phyloP scores from a whole-genome alignment of 208 protist genomes.

The Crithidia acanthocephali region DNA sequence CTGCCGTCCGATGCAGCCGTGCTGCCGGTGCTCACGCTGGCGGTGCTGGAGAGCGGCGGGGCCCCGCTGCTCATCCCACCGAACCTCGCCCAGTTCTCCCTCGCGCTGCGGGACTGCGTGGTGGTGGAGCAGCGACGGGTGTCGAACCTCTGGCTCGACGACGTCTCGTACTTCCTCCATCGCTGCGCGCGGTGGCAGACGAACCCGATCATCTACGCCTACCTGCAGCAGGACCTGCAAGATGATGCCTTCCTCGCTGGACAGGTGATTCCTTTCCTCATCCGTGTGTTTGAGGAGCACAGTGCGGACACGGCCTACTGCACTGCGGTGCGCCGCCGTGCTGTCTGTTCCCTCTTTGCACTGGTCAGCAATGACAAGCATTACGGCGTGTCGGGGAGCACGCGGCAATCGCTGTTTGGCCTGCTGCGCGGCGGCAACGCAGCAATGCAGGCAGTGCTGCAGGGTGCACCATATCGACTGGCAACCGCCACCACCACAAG shows the following conservation, averaged over 20 bases:
- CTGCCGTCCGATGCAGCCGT: conserved; percentile 69
- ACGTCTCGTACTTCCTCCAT: conserved; percentile 89
- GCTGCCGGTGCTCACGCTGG: conserved; percentile 80
- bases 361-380: conserved; percentile 71
- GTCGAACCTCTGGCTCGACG: conserved; percentile 84
- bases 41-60: conserved; percentile 76
- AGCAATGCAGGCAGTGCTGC: conserved; percentile 46
- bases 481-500: background rate
- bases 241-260: conserved; percentile 70
- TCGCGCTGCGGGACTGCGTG: conserved; percentile 81
- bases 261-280: conserved; percentile 74
- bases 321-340: conserved; percentile 50
- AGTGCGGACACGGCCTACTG: conserved; percentile 44
- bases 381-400: conserved; percentile 57
- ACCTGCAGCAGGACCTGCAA: conserved; percentile 81
- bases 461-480: conserved; percentile 22
- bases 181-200: conserved; percentile 70
- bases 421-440: conserved; percentile 46
- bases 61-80: conserved; percentile 81
- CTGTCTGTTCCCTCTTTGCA: conserved; percentile 56
- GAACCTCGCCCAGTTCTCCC: conserved; percentile 78
- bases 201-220: conserved; percentile 85
- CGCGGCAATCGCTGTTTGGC: conserved; percentile 45
- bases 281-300: conserved; percentile 57
- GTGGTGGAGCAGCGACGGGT: conserved; percentile 89